These are phyloP conservation scores for Trifolium subterraneum DNA, from an alignment of 306 rosid species.

Conservation along the genomic window DNA sequence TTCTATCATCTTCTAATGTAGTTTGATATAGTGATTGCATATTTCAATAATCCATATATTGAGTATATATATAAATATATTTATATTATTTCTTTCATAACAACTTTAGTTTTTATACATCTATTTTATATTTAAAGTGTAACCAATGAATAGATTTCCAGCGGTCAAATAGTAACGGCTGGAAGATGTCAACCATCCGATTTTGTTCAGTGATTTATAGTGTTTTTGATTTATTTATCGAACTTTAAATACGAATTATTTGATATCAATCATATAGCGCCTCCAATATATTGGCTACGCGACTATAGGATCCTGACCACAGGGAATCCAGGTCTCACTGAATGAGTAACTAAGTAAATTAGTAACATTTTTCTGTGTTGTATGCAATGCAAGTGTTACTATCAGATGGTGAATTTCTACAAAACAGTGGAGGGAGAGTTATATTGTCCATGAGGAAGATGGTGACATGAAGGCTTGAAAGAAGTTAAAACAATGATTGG, in stretches of 20 bases:
- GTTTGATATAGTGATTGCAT: slow-evolving; percentile 37
- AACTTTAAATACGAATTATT: no score
- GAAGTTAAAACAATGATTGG: slow-evolving; percentile 66
- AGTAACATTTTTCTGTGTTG: not conserved
- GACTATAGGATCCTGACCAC: no score
- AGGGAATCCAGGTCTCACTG: no score
- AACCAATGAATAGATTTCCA: not conserved
- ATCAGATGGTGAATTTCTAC: slow-evolving; percentile 29
- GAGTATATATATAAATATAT: slow-evolving; percentile 39
- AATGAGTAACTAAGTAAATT: slow-evolving; percentile 6
- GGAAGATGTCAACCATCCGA: no score
- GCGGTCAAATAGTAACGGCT: no score
- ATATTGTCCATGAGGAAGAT: slow-evolving; percentile 33
- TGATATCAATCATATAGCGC: no score
- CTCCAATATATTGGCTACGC: no score
- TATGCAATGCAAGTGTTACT: not conserved
- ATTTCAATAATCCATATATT: slow-evolving; percentile 39
- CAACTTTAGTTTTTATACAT: not conserved
- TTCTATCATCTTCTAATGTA: slow-evolving; percentile 11
- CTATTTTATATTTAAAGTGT: not conserved
- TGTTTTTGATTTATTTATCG: no score
- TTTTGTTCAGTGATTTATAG: no score
- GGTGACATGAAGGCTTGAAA: slow-evolving; percentile 36
- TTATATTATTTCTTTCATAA: not conserved
- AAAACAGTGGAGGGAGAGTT: not conserved